Evolutionary conservation across 2,329 filamentous ascomycete genomes (phyloP).

Genomic region (Exophiala lecanii-corni): DNA sequence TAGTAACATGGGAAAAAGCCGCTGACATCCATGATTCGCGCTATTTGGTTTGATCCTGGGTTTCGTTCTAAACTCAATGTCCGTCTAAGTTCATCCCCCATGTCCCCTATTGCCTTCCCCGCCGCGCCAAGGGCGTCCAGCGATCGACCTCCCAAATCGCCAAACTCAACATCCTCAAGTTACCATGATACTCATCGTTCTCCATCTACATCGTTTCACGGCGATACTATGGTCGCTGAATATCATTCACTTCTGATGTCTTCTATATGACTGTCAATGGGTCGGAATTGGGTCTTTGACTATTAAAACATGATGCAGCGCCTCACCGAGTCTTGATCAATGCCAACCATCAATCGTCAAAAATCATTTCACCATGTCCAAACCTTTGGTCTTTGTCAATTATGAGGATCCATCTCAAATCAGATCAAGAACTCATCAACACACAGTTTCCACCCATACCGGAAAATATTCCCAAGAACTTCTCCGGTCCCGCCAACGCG

Average conservation of each 20-base stretch:
- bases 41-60: too few relatives aligned
- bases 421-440: neutral
- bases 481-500: neutral
- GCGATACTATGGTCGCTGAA: neutral
- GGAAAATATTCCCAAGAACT: neutral
- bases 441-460: neutral
- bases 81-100: too few relatives aligned
- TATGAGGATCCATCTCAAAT: neutral
- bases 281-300: neutral
- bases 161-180: too few relatives aligned
- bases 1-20: too few relatives aligned
- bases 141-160: too few relatives aligned
- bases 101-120: too few relatives aligned
- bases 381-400: neutral
- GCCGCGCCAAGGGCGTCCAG: too few relatives aligned
- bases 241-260: neutral
- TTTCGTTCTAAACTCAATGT: too few relatives aligned
- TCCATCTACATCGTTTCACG: too few relatives aligned
- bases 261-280: neutral
- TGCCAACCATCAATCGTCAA: too few relatives aligned
- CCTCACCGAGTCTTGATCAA: neutral
- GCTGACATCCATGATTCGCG: too few relatives aligned
- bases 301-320: neutral
- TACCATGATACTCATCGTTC: too few relatives aligned
- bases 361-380: neutral